Evolutionary conservation across 108 stramenopile species (phyloP).

Genomic region (Nitzschia palea): DNA sequence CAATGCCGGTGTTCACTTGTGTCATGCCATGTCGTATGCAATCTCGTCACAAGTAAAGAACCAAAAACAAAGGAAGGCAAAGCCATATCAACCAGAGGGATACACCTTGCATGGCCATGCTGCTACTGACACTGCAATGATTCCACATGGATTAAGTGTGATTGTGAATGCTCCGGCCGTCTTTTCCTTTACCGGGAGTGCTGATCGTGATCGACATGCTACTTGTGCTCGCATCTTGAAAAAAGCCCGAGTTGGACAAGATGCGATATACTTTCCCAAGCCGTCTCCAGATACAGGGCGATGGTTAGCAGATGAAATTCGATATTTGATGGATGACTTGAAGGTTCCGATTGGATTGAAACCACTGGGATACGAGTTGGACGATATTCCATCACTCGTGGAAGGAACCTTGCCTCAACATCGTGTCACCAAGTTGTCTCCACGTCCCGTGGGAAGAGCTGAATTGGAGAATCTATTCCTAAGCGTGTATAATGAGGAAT

Average conservation of each 20-base stretch:
- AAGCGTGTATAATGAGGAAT: conserved; percentile 29
- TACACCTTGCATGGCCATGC: conserved; percentile 13
- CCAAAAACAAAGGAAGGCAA: neutral
- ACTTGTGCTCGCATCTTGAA: conserved; percentile 45
- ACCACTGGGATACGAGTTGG: conserved; percentile 37
- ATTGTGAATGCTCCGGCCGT: conserved; percentile 49
- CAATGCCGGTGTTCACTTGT: conserved; percentile 61
- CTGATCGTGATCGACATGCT: conserved; percentile 47
- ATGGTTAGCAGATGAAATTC: conserved; percentile 46
- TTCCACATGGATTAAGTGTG: conserved; percentile 49
- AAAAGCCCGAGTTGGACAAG: conserved; percentile 18
- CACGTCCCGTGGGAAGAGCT: conserved; percentile 38
- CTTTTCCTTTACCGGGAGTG: conserved; percentile 46
- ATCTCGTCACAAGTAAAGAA: conserved; percentile 42
- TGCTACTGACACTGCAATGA: conserved; percentile 33
- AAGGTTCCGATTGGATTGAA: conserved; percentile 44
- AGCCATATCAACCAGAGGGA: conserved; percentile 24
- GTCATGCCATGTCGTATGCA: conserved; percentile 60
- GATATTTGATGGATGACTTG: conserved; percentile 35
- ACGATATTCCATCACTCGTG: conserved; percentile 43
- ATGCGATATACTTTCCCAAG: conserved; percentile 19
- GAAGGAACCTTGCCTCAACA: conserved; percentile 55
- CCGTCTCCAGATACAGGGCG: conserved; percentile 12
- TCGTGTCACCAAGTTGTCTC: conserved; percentile 55
- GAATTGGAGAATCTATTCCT: conserved; percentile 39